These are phyloP conservation scores for Kodamaea leandrae DNA, from an alignment of 805 yeast species.

Conservation along the genomic window DNA sequence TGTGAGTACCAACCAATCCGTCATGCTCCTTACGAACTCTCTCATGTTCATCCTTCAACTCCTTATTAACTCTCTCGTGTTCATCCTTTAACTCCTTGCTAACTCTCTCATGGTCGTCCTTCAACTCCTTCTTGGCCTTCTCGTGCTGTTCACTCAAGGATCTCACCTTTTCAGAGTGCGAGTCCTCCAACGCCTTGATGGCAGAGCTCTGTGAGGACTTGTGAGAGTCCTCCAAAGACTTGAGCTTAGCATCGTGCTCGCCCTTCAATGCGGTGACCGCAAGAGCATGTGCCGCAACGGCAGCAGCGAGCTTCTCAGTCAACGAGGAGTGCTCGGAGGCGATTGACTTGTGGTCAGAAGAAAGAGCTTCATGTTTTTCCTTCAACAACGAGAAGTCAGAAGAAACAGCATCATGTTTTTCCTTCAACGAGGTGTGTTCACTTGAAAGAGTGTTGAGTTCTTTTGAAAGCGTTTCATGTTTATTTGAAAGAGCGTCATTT, in stretches of 20 bases:
- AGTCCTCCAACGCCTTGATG: too few relatives aligned
- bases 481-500: neutral
- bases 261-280: neutral
- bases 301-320: neutral
- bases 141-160: neutral
- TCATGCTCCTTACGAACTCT: neutral
- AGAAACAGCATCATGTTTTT: neutral
- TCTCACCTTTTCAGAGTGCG: too few relatives aligned
- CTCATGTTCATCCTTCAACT: neutral
- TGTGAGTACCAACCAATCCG: neutral
- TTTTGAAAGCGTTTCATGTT: too few relatives aligned
- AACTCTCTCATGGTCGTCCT: neutral
- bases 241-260: neutral
- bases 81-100: neutral
- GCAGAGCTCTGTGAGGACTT: too few relatives aligned
- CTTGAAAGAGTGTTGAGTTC: neutral
- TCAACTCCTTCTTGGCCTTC: neutral
- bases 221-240: neutral
- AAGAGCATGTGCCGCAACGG: neutral
- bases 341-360: too few relatives aligned
- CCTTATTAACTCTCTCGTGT: neutral
- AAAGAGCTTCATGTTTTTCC: neutral
- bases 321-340: neutral
- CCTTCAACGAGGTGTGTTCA: neutral
- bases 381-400: neutral